Percentiles rank a stretch among this genome's conserved stretches.
Evolutionary conservation across 106 monocot genomes (phyloP).

Genomic region (Dactylorhiza incarnata): DNA sequence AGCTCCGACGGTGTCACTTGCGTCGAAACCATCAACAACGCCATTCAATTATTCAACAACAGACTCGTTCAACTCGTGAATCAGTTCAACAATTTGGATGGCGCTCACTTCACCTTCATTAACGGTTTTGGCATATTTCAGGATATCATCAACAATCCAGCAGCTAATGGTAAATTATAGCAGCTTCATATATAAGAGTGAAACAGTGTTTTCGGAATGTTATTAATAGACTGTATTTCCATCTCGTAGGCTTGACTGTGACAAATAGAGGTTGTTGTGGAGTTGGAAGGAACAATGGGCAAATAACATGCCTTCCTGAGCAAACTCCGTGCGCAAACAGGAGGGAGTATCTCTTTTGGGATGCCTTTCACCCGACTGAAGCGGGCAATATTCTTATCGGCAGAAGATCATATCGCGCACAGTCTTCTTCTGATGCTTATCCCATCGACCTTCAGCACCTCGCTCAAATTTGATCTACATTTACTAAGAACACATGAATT

Average conservation of each 20-base stretch:
- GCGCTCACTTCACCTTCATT: slow-evolving; percentile 87
- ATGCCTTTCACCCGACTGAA: slow-evolving; percentile 87
- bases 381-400: slow-evolving; percentile 66
- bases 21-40: slow-evolving; percentile 42
- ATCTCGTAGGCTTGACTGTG: slow-evolving; percentile 43
- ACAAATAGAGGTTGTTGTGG: slow-evolving; percentile 83
- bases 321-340: slow-evolving; percentile 68
- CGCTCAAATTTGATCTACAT: slow-evolving; percentile 35
- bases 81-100: slow-evolving; percentile 53
- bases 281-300: slow-evolving; percentile 88
- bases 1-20: slow-evolving; percentile 60
- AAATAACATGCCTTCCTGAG: slow-evolving; percentile 78
- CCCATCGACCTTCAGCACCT: slow-evolving; percentile 63
- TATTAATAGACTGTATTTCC: too few relatives aligned
- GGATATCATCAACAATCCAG: slow-evolving; percentile 43
- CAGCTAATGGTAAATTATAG: slow-evolving; percentile 25
- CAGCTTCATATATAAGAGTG: background rate
- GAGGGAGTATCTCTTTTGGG: slow-evolving; percentile 68
- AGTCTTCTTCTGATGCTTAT: slow-evolving; percentile 41
- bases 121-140: slow-evolving; percentile 54
- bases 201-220: too few relatives aligned
- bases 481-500: too few relatives aligned
- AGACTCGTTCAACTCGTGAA: slow-evolving; percentile 36
- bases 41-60: slow-evolving; percentile 43
- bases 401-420: slow-evolving; percentile 49